phyloP scores from a whole-genome alignment of 169 alveolate species.

The Theileria orientalis region DNA sequence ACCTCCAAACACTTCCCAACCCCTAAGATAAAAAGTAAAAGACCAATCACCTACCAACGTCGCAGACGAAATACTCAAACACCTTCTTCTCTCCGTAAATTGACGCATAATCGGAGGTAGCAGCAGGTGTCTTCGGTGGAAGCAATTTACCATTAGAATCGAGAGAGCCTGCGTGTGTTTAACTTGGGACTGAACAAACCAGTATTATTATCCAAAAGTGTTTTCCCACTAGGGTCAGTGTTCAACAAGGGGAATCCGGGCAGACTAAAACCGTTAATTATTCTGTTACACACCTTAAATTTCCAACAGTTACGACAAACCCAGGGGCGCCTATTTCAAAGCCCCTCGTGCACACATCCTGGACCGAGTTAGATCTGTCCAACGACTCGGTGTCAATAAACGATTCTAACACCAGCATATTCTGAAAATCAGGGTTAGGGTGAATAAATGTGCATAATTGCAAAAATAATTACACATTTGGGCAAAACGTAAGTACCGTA shows the following conservation, averaged over 20 bases:
- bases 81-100: slow-evolving; percentile 80
- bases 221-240: slow-evolving; percentile 19
- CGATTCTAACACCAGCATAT: slow-evolving; percentile 74
- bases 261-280: slow-evolving; percentile 5
- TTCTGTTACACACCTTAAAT: slow-evolving; percentile 74
- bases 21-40: neutral
- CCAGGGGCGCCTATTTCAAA: slow-evolving; percentile 80
- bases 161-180: slow-evolving; percentile 25
- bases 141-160: slow-evolving; percentile 40
- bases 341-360: slow-evolving; percentile 85
- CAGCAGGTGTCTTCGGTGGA: slow-evolving; percentile 35
- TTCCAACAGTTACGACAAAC: slow-evolving; percentile 83
- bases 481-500: neutral
- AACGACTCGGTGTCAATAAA: slow-evolving; percentile 81
- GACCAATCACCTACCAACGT: slow-evolving; percentile 75
- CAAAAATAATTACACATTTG: neutral
- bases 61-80: slow-evolving; percentile 84
- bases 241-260: slow-evolving; percentile 30
- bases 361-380: slow-evolving; percentile 83
- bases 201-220: slow-evolving; percentile 5
- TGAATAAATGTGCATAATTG: neutral
- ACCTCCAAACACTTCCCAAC: slow-evolving; percentile 69
- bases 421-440: slow-evolving; percentile 39
- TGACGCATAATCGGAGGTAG: slow-evolving; percentile 37
- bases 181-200: slow-evolving; percentile 1